Evolutionary conservation across 306 rosid species (phyloP), one percentile per base, ranked within the genome.

Genomic region (Castanospermum australe): DNA sequence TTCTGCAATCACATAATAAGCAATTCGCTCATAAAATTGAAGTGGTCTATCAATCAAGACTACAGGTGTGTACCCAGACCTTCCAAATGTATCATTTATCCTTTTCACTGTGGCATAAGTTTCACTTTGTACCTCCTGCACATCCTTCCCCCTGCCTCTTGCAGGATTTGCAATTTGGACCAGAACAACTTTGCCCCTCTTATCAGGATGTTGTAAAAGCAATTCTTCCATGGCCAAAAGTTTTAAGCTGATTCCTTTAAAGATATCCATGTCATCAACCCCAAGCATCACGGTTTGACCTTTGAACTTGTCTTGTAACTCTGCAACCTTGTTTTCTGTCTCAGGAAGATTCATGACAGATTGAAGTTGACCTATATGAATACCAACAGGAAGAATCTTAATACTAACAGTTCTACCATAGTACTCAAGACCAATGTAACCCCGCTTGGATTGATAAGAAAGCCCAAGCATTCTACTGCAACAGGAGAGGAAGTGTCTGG

Each of bases 81-180:
- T 87, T 73, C 90, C 89, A 75, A 89, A 93, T 17, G 87, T 63
- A 57, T 56, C 61, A 65, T 93, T 93, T 74, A 93, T 90, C 83
- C 92, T 84, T 62, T 82, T 81, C 77, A 86, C 94, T 0, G 92
- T 91, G 25, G 92, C 88, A 76, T 80, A 78, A 67, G 97, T 89
- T 83, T 93, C 98, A 56, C 84, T 75, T 63, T 82, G 89, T 39
- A 89, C 97, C 82, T 93, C 98, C 80, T 84, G 87, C 15, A 93
- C 97, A 50, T 91, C 97, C 79, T 86, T 93, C 52, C 98, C 98
- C 17, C 97, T 82, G 52, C 97, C 94, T 83, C 97, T 87, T 33
- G 98, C 98, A 6, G 98, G 97, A 85, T 93, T 93, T 1, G 98
- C 97, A 35, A 93, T 88, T 84, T 93, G 98, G 33, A 93, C 88